These are phyloP conservation scores for Pleodorina starrii DNA, from an alignment of 139 green algal genomes.

Conservation along the genomic window DNA sequence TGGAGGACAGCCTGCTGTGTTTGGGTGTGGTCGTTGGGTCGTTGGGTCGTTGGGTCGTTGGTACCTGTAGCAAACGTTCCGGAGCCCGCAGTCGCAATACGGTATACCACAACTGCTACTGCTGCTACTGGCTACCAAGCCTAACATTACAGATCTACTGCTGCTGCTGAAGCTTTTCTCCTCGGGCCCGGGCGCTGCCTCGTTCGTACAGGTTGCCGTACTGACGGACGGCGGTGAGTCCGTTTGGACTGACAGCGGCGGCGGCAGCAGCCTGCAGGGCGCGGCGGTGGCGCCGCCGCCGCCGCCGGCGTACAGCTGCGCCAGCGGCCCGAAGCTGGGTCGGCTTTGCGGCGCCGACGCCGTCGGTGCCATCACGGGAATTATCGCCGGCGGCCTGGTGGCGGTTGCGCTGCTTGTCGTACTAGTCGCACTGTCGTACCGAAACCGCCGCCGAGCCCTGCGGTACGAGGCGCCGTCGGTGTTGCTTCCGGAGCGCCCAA, in stretches of 20 bases:
- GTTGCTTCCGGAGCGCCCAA: neutral
- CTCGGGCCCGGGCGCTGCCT: too few species aligned
- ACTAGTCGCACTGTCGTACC: neutral
- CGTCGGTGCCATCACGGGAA: constrained; percentile 7
- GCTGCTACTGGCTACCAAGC: too few species aligned
- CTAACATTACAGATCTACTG: too few species aligned
- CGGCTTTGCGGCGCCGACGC: constrained; percentile 11
- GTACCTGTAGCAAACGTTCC: too few species aligned
- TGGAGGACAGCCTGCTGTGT: too few species aligned
- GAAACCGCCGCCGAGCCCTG: neutral
- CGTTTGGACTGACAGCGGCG: neutral
- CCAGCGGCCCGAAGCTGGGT: neutral
- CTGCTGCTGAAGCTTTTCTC: too few species aligned
- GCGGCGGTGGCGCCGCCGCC: neutral
- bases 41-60: too few species aligned
- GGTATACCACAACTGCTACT: too few species aligned
- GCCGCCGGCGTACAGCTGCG: neutral
- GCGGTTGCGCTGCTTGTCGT: neutral
- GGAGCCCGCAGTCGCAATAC: too few species aligned
- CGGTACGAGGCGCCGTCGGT: neutral
- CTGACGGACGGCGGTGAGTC: neutral
- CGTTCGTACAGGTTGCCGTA: neutral
- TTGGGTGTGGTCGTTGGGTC: too few species aligned
- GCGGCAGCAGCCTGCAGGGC: neutral
- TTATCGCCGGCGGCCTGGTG: neutral